Percentiles rank a stretch among this genome's conserved stretches.
Conservation (phyloP, 2,329 filamentous ascomycete species). For the Drechslerella coelobrocha region DNA sequence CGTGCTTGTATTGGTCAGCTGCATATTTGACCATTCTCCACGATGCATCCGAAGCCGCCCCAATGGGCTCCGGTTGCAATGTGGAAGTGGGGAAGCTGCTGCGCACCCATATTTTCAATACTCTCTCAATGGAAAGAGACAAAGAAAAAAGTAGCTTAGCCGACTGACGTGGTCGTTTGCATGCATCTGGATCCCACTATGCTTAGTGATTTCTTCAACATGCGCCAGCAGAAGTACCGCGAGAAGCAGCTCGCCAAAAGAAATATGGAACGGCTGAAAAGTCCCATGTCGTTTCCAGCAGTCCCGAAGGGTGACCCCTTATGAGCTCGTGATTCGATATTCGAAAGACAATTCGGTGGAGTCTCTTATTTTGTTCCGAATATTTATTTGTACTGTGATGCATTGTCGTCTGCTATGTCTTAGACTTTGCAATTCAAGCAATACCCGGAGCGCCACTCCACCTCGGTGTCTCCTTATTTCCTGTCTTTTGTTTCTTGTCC, state of each 20-base stretch:
- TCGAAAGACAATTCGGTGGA: not conserved
- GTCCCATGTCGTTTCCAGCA: slow-evolving; percentile 81
- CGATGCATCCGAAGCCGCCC: slow-evolving; percentile 23
- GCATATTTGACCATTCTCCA: slow-evolving; percentile 38
- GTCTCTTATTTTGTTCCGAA: not conserved
- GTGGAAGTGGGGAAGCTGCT: slow-evolving; percentile 24
- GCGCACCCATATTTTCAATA: not conserved
- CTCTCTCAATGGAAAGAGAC: slow-evolving; percentile 5
- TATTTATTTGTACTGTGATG: not conserved
- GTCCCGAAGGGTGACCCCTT: slow-evolving; percentile 69
- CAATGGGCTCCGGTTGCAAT: slow-evolving; percentile 19
- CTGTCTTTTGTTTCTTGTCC: too few species aligned
- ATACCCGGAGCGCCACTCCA: not conserved
- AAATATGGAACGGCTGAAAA: slow-evolving; percentile 79
- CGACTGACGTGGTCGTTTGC: slow-evolving; percentile 39
- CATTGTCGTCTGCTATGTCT: slow-evolving; percentile 3
- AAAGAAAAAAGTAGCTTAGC: not conserved
- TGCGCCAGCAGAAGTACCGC: slow-evolving; percentile 78
- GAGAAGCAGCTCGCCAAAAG: slow-evolving; percentile 80
- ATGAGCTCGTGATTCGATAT: slow-evolving; percentile 10
- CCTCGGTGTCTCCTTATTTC: not conserved
- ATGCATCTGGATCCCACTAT: not conserved
- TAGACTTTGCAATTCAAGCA: not conserved
- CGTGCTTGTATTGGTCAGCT: slow-evolving; percentile 38
- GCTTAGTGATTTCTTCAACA: slow-evolving; percentile 79